phyloP scores from a whole-genome alignment of 495 filamentous ascomycete genomes.

The Xylaria telfairii region DNA sequence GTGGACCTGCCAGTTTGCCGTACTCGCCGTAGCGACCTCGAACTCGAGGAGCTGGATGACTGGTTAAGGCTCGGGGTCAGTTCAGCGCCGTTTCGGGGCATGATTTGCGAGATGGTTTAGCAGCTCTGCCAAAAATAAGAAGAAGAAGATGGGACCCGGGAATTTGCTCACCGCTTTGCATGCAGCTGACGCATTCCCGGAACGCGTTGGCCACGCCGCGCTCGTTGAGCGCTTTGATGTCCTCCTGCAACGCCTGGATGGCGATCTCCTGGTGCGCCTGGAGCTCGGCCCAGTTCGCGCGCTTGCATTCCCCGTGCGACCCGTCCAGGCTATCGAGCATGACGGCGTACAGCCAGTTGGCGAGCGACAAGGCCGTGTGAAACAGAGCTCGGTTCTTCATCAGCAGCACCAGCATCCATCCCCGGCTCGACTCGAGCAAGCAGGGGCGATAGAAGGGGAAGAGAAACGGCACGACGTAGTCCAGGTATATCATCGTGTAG shows the following conservation, averaged over 20 bases:
- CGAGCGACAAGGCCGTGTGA: slow-evolving; percentile 52
- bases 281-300: slow-evolving; percentile 40
- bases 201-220: slow-evolving; percentile 40
- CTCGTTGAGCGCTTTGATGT: slow-evolving; percentile 46
- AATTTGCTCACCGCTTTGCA: slow-evolving; percentile 46
- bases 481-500: slow-evolving; percentile 55
- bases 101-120: no score
- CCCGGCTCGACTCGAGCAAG: slow-evolving; percentile 51
- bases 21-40: slow-evolving; percentile 50
- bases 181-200: slow-evolving; percentile 38
- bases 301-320: slow-evolving; percentile 35
- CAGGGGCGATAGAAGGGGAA: slow-evolving; percentile 60
- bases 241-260: slow-evolving; percentile 48
- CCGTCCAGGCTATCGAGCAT: slow-evolving; percentile 30
- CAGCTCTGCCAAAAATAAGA: no score
- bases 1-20: slow-evolving; percentile 54
- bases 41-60: slow-evolving; percentile 59
- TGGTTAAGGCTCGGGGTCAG: no score
- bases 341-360: slow-evolving; percentile 53
- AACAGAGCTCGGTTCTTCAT: slow-evolving; percentile 55
- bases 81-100: no score
- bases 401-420: slow-evolving; percentile 59
- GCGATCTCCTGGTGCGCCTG: slow-evolving; percentile 49
- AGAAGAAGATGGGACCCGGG: no score
- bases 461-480: slow-evolving; percentile 58